Evolutionary conservation across 257 asterid species (phyloP), one percentile per base, ranked within the genome.

Genomic region (Plantago elongata): DNA sequence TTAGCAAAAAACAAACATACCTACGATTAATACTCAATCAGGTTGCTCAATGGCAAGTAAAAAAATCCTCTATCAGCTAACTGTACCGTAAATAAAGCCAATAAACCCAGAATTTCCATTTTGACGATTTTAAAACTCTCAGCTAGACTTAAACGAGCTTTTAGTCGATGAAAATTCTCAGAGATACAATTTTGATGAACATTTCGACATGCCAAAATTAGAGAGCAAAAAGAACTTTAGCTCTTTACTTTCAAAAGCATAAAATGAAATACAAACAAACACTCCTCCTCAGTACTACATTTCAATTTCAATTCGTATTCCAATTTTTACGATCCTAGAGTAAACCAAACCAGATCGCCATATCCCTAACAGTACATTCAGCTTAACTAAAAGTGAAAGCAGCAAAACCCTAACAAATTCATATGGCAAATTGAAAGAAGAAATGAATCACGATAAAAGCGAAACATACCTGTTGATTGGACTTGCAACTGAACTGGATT

Each of bases 1-100:
- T 70, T 45, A 68, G 75, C 72, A 71, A 42, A 52, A 63, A 6
- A 40, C 34, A 34, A 8, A 37, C 62, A 61, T 3, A 71, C 8
- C 50, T 55, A 44, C 47, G 5, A 34, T 34, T 34, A 34, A 34
- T 34, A n/a, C n/a, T n/a, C n/a, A 34, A 15, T 29, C 9, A 18
- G 11, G 5, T 44, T 10, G 42, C 52, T 40, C 16, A 43, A 5
- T 27, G 43, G 29, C 37, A 60, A 65, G 27, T 56, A n/a, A n/a
- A 42, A 15, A 60, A 42, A 65, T 54, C n/a, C n/a, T n/a, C n/a
- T n/a, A n/a, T n/a, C 22, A 62, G 22, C 17, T 17, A 7, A 34
- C 6, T 34, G 3, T 5, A 34, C 38, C 5, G 38, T 34, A 34
- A 34, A 34, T 34, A 34, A 34, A 5, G 38, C 38, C 38, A 34